phyloP scores from a whole-genome alignment of 495 filamentous ascomycete species.

The Aspergillus sparsus region DNA sequence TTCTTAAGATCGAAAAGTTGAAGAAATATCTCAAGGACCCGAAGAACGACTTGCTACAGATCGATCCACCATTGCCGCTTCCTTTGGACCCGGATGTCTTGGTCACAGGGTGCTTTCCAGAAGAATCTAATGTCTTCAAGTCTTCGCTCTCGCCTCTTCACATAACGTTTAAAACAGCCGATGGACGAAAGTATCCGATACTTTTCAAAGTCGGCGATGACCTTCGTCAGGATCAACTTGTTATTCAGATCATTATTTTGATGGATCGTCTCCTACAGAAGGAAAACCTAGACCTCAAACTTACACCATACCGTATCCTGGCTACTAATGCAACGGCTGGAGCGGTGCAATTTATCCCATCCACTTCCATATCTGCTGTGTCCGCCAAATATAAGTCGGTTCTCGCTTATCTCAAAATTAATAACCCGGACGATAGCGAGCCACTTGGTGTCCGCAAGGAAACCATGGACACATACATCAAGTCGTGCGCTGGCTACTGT shows the following conservation, averaged over 20 bases:
- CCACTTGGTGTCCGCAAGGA: constrained; percentile 88
- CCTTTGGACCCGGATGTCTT: constrained; percentile 83
- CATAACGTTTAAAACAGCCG: constrained; percentile 82
- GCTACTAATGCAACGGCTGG: constrained; percentile 88
- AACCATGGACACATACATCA: constrained; percentile 92
- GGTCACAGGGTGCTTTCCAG: constrained; percentile 76
- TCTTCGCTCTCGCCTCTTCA: constrained; percentile 87
- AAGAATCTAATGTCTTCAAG: constrained; percentile 91
- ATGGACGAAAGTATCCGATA: constrained; percentile 78
- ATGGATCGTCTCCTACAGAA: constrained; percentile 97
- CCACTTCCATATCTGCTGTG: constrained; percentile 76
- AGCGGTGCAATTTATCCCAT: constrained; percentile 89
- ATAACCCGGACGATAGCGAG: constrained; percentile 84
- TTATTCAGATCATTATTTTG: constrained; percentile 96
- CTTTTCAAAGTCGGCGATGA: constrained; percentile 98
- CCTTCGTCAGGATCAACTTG: constrained; percentile 93
- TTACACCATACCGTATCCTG: constrained; percentile 94
- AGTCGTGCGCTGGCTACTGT: constrained; percentile 95
- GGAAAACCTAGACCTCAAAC: constrained; percentile 94
- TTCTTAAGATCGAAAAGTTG: constrained; percentile 76
- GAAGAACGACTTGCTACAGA: constrained; percentile 77
- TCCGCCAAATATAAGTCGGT: constrained; percentile 80
- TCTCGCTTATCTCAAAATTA: constrained; percentile 80
- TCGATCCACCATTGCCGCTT: constrained; percentile 85
- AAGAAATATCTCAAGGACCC: constrained; percentile 83